phyloP scores from a whole-genome alignment of 192 early-diverging fungal genomes.

The Physocladia obscura region DNA sequence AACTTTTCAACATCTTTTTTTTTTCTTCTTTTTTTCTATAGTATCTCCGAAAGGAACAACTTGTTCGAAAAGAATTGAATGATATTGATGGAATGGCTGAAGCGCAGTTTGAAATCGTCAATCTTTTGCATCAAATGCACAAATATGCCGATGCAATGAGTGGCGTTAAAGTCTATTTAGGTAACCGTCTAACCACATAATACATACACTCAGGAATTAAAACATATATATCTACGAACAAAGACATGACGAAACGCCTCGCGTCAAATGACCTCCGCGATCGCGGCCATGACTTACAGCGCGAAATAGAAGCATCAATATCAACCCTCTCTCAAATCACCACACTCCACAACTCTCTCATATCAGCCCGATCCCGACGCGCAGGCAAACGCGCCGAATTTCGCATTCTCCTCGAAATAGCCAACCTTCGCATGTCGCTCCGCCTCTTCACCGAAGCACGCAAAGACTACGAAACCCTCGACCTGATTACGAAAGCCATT shows the following conservation, averaged over 20 bases:
- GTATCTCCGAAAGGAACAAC: slow-evolving; percentile 3
- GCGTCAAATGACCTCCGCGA: not conserved
- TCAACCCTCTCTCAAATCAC: not conserved
- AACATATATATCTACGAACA: no score
- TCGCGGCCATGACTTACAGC: not conserved
- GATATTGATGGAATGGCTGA: slow-evolving; percentile 5
- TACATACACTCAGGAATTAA: not conserved
- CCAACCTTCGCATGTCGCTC: slow-evolving; percentile 7
- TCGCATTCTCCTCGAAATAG: not conserved
- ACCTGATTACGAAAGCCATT: not conserved
- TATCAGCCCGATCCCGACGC: not conserved
- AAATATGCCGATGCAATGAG: slow-evolving; percentile 7
- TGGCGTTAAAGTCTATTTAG: not conserved
- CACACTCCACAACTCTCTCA: not conserved
- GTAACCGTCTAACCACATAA: not conserved
- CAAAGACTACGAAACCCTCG: slow-evolving; percentile 13
- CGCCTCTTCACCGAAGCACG: not conserved
- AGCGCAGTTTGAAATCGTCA: slow-evolving; percentile 14
- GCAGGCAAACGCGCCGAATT: slow-evolving; percentile 12
- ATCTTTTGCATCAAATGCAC: slow-evolving; percentile 1
- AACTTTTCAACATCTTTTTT: no score
- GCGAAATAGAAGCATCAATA: slow-evolving; percentile 1
- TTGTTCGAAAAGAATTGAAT: not conserved
- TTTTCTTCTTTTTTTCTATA: not conserved
- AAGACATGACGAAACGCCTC: slow-evolving; percentile 3